These are phyloP conservation scores for Dendrothele bispora DNA, from an alignment of 768 basidiomycete species.

Conservation along the genomic window DNA sequence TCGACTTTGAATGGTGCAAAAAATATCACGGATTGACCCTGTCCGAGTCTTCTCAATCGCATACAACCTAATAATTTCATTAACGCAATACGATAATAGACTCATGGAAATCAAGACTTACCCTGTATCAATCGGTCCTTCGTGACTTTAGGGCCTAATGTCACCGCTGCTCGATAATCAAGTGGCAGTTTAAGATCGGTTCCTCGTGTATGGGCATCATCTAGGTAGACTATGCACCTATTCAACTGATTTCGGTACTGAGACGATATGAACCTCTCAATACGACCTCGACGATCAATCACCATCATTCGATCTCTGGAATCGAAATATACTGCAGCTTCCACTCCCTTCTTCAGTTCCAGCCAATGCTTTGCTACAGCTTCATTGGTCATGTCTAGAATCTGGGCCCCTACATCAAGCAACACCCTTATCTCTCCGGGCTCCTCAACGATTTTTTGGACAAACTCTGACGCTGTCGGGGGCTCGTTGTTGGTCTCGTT, in stretches of 20 bases:
- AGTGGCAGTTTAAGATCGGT: conserved; percentile 54
- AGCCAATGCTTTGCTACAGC: conserved; percentile 45
- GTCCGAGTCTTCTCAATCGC: conserved; percentile 51
- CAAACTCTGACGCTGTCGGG: conserved; percentile 23
- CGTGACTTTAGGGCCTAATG: conserved; percentile 48
- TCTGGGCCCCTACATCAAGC: conserved; percentile 57
- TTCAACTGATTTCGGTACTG: conserved; percentile 27
- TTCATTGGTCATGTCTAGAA: conserved; percentile 48
- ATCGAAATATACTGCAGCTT: conserved; percentile 46
- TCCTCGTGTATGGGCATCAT: conserved; percentile 53
- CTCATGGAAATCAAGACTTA: conserved; percentile 14
- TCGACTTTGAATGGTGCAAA: conserved; percentile 45
- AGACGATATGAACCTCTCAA: conserved; percentile 36
- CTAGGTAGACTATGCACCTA: conserved; percentile 47
- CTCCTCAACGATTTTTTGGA: conserved; percentile 32
- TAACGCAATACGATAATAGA: neutral
- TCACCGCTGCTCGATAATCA: conserved; percentile 44
- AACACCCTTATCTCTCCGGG: conserved; percentile 43
- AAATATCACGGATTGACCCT: conserved; percentile 47
- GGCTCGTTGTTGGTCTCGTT: conserved; percentile 20
- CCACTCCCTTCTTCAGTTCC: conserved; percentile 19
- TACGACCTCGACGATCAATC: conserved; percentile 32
- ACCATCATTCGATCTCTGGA: conserved; percentile 34
- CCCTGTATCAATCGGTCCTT: conserved; percentile 56
- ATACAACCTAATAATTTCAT: conserved; percentile 44